These are phyloP conservation scores for Crotalaria pallida DNA, from an alignment of 306 rosid species.

Conservation along the genomic window DNA sequence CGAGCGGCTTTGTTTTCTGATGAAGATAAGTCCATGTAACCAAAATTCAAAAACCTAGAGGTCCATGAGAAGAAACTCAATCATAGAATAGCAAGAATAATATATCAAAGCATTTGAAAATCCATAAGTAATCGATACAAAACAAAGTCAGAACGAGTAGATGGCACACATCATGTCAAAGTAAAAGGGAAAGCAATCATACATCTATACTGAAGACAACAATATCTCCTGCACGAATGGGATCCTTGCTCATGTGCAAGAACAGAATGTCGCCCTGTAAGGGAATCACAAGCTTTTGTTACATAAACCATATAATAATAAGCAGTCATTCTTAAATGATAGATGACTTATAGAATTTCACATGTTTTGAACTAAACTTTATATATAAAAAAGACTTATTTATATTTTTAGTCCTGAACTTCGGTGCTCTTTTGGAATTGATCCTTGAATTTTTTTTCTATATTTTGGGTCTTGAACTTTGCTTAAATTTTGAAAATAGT, in stretches of 20 bases:
- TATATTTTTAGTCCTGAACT: too few species aligned
- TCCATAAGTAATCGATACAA: not conserved
- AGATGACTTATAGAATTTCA: not conserved
- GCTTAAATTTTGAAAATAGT: too few species aligned
- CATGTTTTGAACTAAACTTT: not conserved
- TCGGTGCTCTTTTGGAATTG: too few species aligned
- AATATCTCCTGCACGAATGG: slow-evolving; percentile 71
- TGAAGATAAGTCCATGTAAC: not conserved
- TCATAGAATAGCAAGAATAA: not conserved
- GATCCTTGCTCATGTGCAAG: slow-evolving; percentile 54
- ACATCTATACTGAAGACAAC: slow-evolving; percentile 64
- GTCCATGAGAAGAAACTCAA: not conserved
- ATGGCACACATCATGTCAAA: not conserved
- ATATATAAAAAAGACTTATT: not conserved
- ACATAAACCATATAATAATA: not conserved
- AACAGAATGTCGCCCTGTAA: slow-evolving; percentile 69
- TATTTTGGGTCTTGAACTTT: too few species aligned
- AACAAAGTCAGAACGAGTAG: not conserved
- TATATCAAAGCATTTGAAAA: not conserved
- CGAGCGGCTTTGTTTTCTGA: not conserved
- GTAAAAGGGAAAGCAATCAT: slow-evolving; percentile 4
- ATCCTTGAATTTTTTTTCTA: too few species aligned
- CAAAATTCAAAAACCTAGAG: not conserved
- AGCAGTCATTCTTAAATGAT: not conserved
- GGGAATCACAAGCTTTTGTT: not conserved